Evolutionary conservation across 768 basidiomycete genomes (phyloP), one percentile per base, ranked within the genome.

Genomic region (Tylopilus subfusipes): DNA sequence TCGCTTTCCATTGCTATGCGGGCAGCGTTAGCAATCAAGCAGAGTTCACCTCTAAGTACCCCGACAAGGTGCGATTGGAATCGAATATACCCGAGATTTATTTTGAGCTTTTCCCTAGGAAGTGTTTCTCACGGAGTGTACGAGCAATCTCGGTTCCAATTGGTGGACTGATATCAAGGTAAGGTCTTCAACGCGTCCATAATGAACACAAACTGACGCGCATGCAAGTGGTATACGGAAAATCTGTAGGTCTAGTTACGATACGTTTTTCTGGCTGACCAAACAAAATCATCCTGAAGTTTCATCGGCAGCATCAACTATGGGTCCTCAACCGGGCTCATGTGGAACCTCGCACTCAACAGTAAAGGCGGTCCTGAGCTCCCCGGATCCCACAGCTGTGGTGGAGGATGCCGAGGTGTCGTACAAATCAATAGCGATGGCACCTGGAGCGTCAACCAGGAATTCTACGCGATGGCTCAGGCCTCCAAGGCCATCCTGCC

Each of bases 81-180:
- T 25, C 44, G 2, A 31, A 25, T 43, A 8, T 4, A 13, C n/a
- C n/a, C n/a, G 36, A 34, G n/a, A 42, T 8, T 19, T 16, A 29
- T 49, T 8, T 40, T 57, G n/a, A 58, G n/a, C 29, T 39, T 42
- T n/a, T 13, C 30, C 12, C 10, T 34, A 70, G 69, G 69, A 70
- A 47, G 73, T 80, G 18, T 77, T 75, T 68, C 71, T 79, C 55
- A 79, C 72, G 61, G 88, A 90, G 67, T 90, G 89, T 63, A 69
- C 81, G 1, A 86, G 88, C 7, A 82, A 77, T 0, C 67, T 79
- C 51, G 84, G 85, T 13, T 78, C 79, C 10, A 84, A 89, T 63
- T 90, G 87, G 88, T 91, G 88, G 88, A 73, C 72, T 45, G 86
- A 90, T 60, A 83, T 90, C 68, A 90, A 90, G 78, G 86, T 83